A percentile compares a stretch with the other conserved stretches of the same genome.
phyloP scores from a whole-genome alignment of 176 grass and related monocot genomes.

The Rhynchospora breviuscula region DNA sequence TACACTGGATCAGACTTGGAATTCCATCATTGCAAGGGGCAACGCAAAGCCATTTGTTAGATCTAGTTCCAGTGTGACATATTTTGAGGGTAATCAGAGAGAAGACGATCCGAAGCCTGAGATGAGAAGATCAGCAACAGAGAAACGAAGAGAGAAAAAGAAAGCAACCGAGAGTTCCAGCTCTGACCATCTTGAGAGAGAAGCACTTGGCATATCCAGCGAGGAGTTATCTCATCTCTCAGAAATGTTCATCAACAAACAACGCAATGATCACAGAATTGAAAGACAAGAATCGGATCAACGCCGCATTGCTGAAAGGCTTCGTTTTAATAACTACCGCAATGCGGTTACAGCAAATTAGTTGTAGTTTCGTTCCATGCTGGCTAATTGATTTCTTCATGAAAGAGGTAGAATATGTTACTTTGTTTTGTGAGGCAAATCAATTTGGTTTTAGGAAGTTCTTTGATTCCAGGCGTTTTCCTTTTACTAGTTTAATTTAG shows the following conservation, averaged over 20 bases:
- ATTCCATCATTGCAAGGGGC: neutral
- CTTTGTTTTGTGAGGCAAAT: conserved; percentile 8
- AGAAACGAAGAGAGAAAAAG: neutral
- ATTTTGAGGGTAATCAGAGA: neutral
- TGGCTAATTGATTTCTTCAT: conserved; percentile 1
- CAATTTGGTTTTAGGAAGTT: neutral
- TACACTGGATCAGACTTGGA: conserved; percentile 23
- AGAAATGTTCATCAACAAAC: conserved; percentile 39
- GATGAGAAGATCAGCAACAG: neutral
- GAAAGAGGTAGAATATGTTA: neutral
- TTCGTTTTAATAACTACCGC: neutral
- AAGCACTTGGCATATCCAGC: neutral
- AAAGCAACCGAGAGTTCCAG: neutral
- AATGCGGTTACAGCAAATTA: conserved; percentile 1
- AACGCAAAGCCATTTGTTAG: neutral
- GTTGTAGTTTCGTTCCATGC: neutral
- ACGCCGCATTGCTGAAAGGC: conserved; percentile 6
- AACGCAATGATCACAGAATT: conserved; percentile 25
- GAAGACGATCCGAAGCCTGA: neutral
- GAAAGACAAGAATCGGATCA: conserved; percentile 30
- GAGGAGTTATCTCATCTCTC: conserved; percentile 35
- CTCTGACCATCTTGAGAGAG: neutral
- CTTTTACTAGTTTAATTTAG: neutral
- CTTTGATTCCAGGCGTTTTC: neutral
- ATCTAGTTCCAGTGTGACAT: neutral